Conservation (phyloP, 2,329 filamentous ascomycete genomes). For the Diaporthe caulivora region DNA sequence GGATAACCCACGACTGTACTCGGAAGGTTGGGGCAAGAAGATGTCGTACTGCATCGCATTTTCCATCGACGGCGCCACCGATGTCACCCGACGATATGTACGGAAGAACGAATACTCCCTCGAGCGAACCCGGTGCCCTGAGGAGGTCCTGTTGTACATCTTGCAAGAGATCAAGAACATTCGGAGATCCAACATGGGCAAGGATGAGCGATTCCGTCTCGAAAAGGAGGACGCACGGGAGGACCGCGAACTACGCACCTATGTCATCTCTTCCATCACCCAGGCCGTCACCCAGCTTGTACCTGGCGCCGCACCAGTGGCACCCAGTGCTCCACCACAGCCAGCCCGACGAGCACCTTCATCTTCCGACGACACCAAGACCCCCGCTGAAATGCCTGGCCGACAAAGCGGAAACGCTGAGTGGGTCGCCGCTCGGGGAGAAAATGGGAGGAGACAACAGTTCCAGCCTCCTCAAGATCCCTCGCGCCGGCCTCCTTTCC, state of each 20-base stretch:
- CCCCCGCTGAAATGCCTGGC: constrained; percentile 70
- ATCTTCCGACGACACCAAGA: constrained; percentile 66
- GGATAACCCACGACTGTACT: constrained; percentile 93
- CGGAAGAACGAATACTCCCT: constrained; percentile 79
- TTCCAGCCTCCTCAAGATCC: constrained; percentile 43
- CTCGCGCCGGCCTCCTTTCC: constrained; percentile 38
- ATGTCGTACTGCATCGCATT: constrained; percentile 98
- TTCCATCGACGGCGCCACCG: constrained; percentile 84
- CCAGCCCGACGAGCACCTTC: constrained; percentile 41
- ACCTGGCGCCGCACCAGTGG: constrained; percentile 54
- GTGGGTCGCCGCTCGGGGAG: constrained; percentile 52
- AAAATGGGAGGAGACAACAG: constrained; percentile 47
- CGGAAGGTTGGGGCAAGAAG: constrained; percentile 95
- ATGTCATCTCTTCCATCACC: constrained; percentile 80
- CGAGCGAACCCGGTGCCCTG: constrained; percentile 84
- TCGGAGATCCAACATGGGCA: constrained; percentile 85
- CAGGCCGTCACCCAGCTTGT: constrained; percentile 78
- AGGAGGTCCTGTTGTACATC: constrained; percentile 91
- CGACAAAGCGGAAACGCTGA: constrained; percentile 53
- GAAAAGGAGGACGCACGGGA: constrained; percentile 85
- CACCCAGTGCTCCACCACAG: constrained; percentile 45
- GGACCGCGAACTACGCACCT: constrained; percentile 79
- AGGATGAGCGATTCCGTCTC: constrained; percentile 84
- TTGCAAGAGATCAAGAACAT: constrained; percentile 91
- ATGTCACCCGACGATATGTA: constrained; percentile 76